Conservation (phyloP, 768 basidiomycete genomes). For the Piloderma croceum region DNA sequence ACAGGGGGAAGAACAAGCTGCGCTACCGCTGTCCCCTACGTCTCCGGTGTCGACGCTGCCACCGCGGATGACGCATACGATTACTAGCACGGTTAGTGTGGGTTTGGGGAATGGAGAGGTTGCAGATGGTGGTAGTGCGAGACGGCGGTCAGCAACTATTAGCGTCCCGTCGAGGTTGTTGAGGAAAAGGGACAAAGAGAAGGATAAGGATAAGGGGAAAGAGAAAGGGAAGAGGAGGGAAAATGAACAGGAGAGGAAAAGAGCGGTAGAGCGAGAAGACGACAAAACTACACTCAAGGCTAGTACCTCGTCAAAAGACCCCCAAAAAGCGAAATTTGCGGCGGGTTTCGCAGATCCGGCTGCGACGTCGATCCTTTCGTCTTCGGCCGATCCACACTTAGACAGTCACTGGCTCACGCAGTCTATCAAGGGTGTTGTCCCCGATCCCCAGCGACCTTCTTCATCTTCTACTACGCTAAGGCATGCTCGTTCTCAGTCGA, state of each 20-base stretch:
- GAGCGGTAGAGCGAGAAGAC: neutral
- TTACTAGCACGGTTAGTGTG: neutral
- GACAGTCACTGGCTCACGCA: neutral
- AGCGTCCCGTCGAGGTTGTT: too few species aligned
- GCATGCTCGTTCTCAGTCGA: neutral
- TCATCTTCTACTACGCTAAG: neutral
- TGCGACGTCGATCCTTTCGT: neutral
- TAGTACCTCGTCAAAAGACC: too few species aligned
- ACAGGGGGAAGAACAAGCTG: too few species aligned
- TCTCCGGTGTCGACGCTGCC: neutral
- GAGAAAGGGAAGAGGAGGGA: slow-evolving; percentile 35
- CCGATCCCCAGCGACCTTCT: neutral
- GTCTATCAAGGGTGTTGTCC: neutral
- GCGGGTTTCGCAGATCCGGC: too few species aligned
- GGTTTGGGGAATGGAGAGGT: neutral
- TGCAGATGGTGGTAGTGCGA: neutral
- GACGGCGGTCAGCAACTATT: neutral
- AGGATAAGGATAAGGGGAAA: slow-evolving; percentile 26
- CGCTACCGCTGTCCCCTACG: too few species aligned
- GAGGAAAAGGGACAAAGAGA: slow-evolving; percentile 24
- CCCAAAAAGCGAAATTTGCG: too few species aligned
- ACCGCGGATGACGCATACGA: neutral
- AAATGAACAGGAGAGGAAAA: slow-evolving; percentile 4
- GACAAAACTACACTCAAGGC: too few species aligned
- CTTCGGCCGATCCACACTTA: neutral